These are phyloP conservation scores for Chlorella variabilis DNA, from an alignment of 163 green algal species.

Conservation along the genomic window DNA sequence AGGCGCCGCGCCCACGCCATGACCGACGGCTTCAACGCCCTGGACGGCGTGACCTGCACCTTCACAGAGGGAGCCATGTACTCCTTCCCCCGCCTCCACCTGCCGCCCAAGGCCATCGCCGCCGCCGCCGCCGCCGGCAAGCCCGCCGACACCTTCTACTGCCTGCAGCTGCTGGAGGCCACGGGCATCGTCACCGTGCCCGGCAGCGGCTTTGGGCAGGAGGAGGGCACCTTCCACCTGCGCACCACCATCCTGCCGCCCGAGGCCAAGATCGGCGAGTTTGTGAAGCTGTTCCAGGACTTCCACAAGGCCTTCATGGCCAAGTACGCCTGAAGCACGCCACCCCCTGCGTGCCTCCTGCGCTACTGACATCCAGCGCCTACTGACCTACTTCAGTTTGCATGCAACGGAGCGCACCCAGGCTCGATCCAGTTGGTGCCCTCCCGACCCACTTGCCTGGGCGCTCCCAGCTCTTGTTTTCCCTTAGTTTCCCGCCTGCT, in stretches of 20 bases:
- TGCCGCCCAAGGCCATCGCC: slow-evolving; percentile 85
- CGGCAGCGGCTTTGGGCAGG: slow-evolving; percentile 57
- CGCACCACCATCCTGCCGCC: slow-evolving; percentile 57
- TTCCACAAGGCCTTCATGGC: slow-evolving; percentile 36
- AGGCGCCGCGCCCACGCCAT: slow-evolving; percentile 83
- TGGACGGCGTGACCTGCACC: slow-evolving; percentile 93
- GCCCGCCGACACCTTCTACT: slow-evolving; percentile 96
- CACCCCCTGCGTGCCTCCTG: too few species aligned
- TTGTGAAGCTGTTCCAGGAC: slow-evolving; percentile 38
- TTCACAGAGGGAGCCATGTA: slow-evolving; percentile 95
- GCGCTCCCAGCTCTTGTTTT: too few species aligned
- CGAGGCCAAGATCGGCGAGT: slow-evolving; percentile 46
- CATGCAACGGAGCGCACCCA: too few species aligned
- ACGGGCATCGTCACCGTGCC: slow-evolving; percentile 95
- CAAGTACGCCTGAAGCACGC: slow-evolving; percentile 25
- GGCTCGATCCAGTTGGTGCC: too few species aligned
- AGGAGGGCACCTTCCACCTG: slow-evolving; percentile 56
- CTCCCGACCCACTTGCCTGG: too few species aligned
- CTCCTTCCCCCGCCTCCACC: slow-evolving; percentile 84
- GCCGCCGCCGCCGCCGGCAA: slow-evolving; percentile 91
- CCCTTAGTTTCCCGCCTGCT: too few species aligned
- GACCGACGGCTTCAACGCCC: slow-evolving; percentile 91
- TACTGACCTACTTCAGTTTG: too few species aligned
- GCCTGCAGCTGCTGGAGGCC: slow-evolving; percentile 67
- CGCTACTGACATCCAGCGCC: too few species aligned